Conservation (phyloP, 371 early-diverging fungal species). For the Mucor plumbeus region DNA sequence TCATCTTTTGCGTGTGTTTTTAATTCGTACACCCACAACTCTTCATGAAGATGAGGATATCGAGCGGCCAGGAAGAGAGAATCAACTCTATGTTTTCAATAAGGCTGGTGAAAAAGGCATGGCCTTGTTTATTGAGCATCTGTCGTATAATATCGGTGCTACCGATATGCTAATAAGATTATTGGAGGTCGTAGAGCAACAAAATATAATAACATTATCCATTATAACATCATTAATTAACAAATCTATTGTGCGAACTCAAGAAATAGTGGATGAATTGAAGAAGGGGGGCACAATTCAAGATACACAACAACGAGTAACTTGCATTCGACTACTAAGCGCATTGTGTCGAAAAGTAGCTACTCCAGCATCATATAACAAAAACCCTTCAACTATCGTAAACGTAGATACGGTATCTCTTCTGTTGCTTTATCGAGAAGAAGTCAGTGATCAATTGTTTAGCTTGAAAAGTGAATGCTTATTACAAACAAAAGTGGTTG, state of each 20-base stretch:
- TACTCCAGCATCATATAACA: neutral
- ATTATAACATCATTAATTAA: conserved; percentile 8
- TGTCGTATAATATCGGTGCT: conserved; percentile 36
- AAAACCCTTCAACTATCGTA: neutral
- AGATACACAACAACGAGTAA: conserved; percentile 2
- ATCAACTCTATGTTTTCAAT: conserved; percentile 30
- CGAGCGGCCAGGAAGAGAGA: conserved; percentile 9
- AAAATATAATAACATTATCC: neutral
- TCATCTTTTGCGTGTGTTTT: conserved; percentile 38
- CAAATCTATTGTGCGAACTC: conserved; percentile 1
- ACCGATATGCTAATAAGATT: conserved; percentile 35
- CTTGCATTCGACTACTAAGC: conserved; percentile 26
- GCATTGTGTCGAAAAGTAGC: conserved; percentile 5
- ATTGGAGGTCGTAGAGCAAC: conserved; percentile 2
- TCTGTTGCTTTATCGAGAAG: conserved; percentile 21
- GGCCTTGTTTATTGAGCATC: conserved; percentile 33
- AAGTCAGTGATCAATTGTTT: conserved; percentile 21
- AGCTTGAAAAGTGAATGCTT: conserved; percentile 13
- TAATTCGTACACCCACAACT: conserved; percentile 19
- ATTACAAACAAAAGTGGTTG: conserved; percentile 23
- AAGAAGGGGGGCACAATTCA: neutral
- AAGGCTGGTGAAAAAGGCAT: conserved; percentile 34
- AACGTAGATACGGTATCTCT: neutral
- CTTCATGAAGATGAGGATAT: conserved; percentile 20
- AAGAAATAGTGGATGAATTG: neutral